Evolutionary conservation across 2,329 filamentous ascomycete genomes (phyloP), one percentile per base, ranked within the genome.

Genomic region (Tolypocladium paradoxum): DNA sequence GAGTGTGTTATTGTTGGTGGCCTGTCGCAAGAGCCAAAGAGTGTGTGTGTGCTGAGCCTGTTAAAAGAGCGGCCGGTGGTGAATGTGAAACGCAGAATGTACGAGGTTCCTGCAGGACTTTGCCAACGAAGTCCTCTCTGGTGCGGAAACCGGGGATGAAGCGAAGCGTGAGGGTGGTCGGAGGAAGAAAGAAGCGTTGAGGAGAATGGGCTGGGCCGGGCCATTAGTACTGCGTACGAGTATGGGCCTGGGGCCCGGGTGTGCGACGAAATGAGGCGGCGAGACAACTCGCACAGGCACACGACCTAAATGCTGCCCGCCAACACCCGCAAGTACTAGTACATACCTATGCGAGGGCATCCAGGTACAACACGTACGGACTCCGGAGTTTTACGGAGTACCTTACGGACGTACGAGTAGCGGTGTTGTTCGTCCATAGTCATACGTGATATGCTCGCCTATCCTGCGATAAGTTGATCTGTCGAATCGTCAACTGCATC

Each of bases 41-140:
- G 24, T 8, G 43, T 20, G 43, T 20, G 43, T 6, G 27, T 3
- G 24, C 16, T 11, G 16, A 29, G 45, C 8, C 36, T 22, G 36
- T 37, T 49, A 40, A 51, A 45, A 20, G 50, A 46, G 36, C 31
- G 50, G 12, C 16, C 18, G 34, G 1, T 18, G 27, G 20, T 40
- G 27, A 22, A 50, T 16, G 49, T 56, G 47, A 62, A 56, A 57
- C 58, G 58, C 59, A 56, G 46, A 62, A 59, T 50, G 54, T 57
- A 60, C 49, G 60, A 53, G 43, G 27, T 9, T 6, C 18, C 18
- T 14, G 50, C 48, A 58, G 70, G 75, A 77, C 76, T 79, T 74
- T 79, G 76, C 76, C 76, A 79, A 78, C 76, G 76, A 79, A 78
- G 76, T 68, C 67, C 55, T 53, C 53, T 29, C 62, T 56, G 58